phyloP scores from a whole-genome alignment of 1,284 basidiomycete species.

The Phenoliferia sp. region DNA sequence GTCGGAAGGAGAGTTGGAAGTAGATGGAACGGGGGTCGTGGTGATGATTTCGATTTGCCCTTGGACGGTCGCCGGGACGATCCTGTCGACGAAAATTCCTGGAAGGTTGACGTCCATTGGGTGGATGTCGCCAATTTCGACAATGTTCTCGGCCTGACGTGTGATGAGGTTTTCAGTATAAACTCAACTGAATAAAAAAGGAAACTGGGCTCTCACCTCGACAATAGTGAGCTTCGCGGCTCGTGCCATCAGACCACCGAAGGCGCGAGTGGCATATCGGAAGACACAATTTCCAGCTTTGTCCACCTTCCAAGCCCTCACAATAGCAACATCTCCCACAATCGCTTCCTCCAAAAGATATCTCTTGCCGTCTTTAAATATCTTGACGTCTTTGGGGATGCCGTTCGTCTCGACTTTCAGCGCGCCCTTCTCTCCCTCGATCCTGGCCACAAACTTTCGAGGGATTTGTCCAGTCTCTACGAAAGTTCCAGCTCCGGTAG shows the following conservation, averaged over 20 bases:
- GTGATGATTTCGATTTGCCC: not conserved
- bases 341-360: constrained; percentile 1
- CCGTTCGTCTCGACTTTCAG: not conserved
- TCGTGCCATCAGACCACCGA: not conserved
- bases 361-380: not conserved
- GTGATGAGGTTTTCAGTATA: not conserved
- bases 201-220: not conserved
- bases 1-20: not conserved
- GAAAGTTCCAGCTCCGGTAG: not conserved
- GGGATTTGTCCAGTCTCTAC: not conserved
- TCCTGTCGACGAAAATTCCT: not conserved
- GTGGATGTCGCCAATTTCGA: constrained; percentile 1
- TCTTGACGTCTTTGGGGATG: constrained; percentile 1
- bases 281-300: constrained; percentile 1
- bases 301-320: constrained; percentile 1
- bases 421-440: not conserved
- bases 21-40: not conserved
- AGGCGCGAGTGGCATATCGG: not conserved
- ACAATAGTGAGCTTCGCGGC: constrained; percentile 2
- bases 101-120: constrained; percentile 1
- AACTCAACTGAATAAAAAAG: not conserved
- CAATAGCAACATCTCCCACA: not conserved
- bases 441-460: not conserved
- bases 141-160: not conserved
- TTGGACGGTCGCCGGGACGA: not conserved